Conservation (phyloP, 345 rosid genomes). For the Citrus reticulata region DNA sequence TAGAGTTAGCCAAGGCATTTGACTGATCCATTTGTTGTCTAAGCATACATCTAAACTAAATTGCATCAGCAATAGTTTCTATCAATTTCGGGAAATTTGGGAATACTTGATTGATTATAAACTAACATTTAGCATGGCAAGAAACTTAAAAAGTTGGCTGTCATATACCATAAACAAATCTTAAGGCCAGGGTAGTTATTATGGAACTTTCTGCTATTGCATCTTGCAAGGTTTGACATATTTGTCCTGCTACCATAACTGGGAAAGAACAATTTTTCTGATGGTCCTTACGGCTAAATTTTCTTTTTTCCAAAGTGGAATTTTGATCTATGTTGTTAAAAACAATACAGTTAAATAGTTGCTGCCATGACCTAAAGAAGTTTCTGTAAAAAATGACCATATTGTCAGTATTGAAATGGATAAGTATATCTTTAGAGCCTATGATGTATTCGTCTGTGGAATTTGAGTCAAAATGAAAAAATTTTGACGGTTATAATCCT, state of each 20-base stretch:
- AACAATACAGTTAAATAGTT: too few species aligned
- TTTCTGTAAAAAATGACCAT: not conserved
- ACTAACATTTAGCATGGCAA: not conserved
- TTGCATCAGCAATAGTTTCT: not conserved
- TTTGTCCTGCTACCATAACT: not conserved
- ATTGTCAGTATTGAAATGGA: not conserved
- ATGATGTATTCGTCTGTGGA: not conserved
- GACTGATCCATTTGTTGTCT: not conserved
- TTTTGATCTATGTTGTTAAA: not conserved
- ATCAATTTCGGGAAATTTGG: not conserved
- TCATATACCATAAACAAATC: not conserved
- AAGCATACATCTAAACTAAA: not conserved
- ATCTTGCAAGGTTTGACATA: not conserved
- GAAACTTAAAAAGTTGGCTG: not conserved
- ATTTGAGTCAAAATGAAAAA: not conserved
- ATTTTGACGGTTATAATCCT: not conserved
- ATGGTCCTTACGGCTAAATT: not conserved
- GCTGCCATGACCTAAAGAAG: not conserved
- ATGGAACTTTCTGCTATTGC: not conserved
- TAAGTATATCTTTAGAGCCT: not conserved
- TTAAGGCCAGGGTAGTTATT: too few species aligned
- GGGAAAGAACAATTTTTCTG: not conserved
- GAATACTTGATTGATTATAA: not conserved
- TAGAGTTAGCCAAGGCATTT: not conserved
- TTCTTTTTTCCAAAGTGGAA: not conserved